Base-by-base conservation (phyloP, 441 rosid genomes). In the Melastoma candidum region DNA sequence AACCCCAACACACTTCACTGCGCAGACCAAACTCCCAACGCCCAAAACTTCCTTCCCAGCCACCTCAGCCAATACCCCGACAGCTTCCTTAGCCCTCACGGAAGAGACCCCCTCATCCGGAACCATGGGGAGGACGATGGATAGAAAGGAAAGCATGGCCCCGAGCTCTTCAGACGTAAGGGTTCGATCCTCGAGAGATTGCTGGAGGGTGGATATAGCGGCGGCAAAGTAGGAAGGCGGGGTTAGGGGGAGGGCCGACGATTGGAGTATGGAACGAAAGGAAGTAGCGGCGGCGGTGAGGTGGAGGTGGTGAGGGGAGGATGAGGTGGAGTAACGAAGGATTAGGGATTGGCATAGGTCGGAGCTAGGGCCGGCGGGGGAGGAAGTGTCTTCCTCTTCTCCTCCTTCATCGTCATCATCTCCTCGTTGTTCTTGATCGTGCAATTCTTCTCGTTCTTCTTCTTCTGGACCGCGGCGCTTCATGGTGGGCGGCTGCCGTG, bases 211-310 rank as follows among this genome's bases (percentile, higher is more conserved):
- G 29, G 81, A 74, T 43, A 85, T 79, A 6, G 87, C 85, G n/a
- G 95, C 90, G 13, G 84, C 77, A 60, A 92, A 88, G 78, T 82
- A 92, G 29, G 92, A 72, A 0, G 80, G 12, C 7, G 90, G 82
- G 3, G 75, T 61, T 2, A 78, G 77, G 1, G 89, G 86, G 7
- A 80, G 75, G 44, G 78, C 75, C 59, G 82, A 90, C 8, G 87
- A 62, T 26, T 74, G 56, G 63, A 92, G 94, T 11, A 88, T 80
- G 24, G 98, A 83, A 45, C 89, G 94, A 73, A 86, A 80, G 12
- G 98, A 87, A 43, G 80, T 90, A 36, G 94, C 86, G 27, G 94
- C 79, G 56, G 98, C 95, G 46, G 88, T 71, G 49, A 92, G 94
- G 69, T 92, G 98, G 54, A 88, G 79, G 68, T 88, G 95, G 61